phyloP scores from a whole-genome alignment of 495 filamentous ascomycete species.

The Collariella sp. region DNA sequence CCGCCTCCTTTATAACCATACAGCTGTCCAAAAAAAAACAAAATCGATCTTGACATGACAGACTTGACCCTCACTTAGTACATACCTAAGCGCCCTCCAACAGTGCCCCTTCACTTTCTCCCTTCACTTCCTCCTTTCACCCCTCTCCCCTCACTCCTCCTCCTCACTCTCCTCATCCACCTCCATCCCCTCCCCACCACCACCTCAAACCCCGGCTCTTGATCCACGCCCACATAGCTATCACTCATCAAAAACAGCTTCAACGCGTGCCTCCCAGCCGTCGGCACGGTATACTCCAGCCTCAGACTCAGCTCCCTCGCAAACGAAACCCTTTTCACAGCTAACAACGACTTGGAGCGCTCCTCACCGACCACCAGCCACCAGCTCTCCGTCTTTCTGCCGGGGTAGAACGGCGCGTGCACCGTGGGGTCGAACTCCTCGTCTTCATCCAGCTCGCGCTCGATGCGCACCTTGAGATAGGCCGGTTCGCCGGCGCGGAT shows the following conservation, averaged over 20 bases:
- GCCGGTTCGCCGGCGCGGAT: slow-evolving; percentile 72
- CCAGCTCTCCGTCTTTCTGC: slow-evolving; percentile 88
- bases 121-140: slow-evolving; percentile 14
- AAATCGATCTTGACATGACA: neutral
- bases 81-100: neutral
- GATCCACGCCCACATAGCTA: slow-evolving; percentile 94
- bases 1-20: slow-evolving; percentile 12
- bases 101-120: neutral
- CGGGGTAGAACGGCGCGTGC: slow-evolving; percentile 92
- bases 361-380: slow-evolving; percentile 96
- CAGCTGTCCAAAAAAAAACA: slow-evolving; percentile 10
- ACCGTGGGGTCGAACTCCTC: slow-evolving; percentile 75
- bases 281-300: slow-evolving; percentile 82
- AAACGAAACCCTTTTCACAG: slow-evolving; percentile 91
- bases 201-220: slow-evolving; percentile 82
- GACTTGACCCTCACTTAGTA: neutral
- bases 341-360: slow-evolving; percentile 73
- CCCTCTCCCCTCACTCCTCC: slow-evolving; percentile 20
- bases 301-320: slow-evolving; percentile 64
- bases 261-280: slow-evolving; percentile 75
- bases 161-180: slow-evolving; percentile 84
- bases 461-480: slow-evolving; percentile 77
- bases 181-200: slow-evolving; percentile 89
- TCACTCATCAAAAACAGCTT: slow-evolving; percentile 95
- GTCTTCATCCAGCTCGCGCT: slow-evolving; percentile 68